Base-by-base conservation (phyloP, 257 asterid genomes). In the Solanum rostratum region DNA sequence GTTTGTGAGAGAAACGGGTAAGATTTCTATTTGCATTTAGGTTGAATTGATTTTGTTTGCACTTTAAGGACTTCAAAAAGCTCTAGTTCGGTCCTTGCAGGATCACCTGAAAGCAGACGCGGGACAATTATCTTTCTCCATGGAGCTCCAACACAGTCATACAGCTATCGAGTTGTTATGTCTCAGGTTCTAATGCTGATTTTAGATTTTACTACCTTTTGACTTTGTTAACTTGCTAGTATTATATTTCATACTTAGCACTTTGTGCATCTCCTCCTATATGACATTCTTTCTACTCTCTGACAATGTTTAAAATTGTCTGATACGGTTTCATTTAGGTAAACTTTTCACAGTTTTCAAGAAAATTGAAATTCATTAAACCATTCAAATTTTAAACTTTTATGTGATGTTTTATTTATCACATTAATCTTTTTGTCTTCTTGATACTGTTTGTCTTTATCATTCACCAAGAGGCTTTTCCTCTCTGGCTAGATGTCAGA, bases 1-100 rank as follows among this genome's bases (percentile, higher is more conserved):
- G 99, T 96, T 96, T 90, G 99, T 96, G 73, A 91, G 99, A 91
- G 99, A 96, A 93, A 96, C 98, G 80, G 98, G 99, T 94, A 84
- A 81, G 55, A 22, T 69, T 80, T 81, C 87, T 41, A 55, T 76
- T 43, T 62, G 76, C 20, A n/a, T 60, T 78, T 52, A 24, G 81
- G 60, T 49, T 76, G 82, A 76, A 50, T 50, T 49, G 27, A 27
- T 76, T 43, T 76, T 49, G 22, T 45, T 83, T 85, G 20, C 33
- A 22, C 49, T 9, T 20, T 10, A 45, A 19, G 52, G 68, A 87
- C 29, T 78, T 71, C 57, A 54, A 70, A 45, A 41, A 79, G 52
- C 60, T 84, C 24, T 10, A 83, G 43, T 89, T 79, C 80, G 85
- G 33, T 39, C 49, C 82, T 85, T 86, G 88, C 89, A 96, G 99